Evolutionary conservation across 257 asterid species (phyloP).

Genomic region (Rhazya stricta): DNA sequence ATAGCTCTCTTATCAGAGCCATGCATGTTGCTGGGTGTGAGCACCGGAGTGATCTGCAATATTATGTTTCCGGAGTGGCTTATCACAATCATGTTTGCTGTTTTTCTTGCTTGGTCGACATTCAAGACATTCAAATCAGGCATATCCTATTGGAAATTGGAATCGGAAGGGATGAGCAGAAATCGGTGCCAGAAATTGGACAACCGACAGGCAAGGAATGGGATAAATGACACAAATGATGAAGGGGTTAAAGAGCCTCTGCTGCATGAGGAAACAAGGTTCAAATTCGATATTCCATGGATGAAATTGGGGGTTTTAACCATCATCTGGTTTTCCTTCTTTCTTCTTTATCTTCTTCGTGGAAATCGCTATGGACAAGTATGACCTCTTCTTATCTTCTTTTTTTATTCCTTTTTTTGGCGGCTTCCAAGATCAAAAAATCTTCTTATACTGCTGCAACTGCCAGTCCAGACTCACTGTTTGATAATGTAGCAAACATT

Average conservation of each 20-base stretch:
- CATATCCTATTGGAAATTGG: conserved; percentile 50
- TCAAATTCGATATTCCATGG: conserved; percentile 43
- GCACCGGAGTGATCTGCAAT: conserved; percentile 68
- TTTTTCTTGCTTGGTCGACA: conserved; percentile 62
- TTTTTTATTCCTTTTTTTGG: not conserved
- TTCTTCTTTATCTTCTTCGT: conserved; percentile 63
- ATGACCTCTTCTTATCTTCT: conserved; percentile 9
- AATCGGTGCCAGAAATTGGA: conserved; percentile 21
- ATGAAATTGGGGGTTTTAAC: conserved; percentile 51
- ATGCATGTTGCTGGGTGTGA: conserved; percentile 75
- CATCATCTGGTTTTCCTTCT: conserved; percentile 64
- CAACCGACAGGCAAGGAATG: conserved; percentile 15
- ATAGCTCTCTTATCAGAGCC: conserved; percentile 80
- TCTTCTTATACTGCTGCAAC: not conserved
- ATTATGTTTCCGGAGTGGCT: conserved; percentile 75
- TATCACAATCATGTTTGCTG: conserved; percentile 48
- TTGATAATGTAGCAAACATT: too few species aligned
- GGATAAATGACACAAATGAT: conserved; percentile 11
- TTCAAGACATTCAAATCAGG: conserved; percentile 66
- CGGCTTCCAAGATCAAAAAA: not conserved
- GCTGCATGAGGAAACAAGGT: conserved; percentile 21
- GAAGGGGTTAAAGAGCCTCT: conserved; percentile 25
- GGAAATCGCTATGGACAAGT: conserved; percentile 80
- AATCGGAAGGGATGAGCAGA: conserved; percentile 35
- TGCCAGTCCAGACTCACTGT: too few species aligned